Evolutionary conservation across 2,329 filamentous ascomycete species (phyloP), one percentile per base, ranked within the genome.

Genomic region (Fusarium sp.): DNA sequence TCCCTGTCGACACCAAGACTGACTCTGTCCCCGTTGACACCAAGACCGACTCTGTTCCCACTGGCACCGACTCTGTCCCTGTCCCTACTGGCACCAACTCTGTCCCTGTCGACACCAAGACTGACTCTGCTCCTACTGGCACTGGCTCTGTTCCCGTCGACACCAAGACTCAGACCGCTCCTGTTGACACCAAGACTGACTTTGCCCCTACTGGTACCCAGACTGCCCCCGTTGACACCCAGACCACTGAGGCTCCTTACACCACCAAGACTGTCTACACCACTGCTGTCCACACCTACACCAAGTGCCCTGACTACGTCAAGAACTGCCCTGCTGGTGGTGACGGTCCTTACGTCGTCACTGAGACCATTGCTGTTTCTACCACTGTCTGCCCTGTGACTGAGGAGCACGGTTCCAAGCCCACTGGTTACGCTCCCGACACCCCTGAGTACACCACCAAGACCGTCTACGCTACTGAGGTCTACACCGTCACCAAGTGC

Each of bases 301-400:
- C 78, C 10, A 52, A 71, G 34, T 79, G 78, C 67, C 73, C 77
- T 20, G 67, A 77, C 3, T 70, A 72, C 25, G 76, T 79, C 56
- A 75, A 74, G 16, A 59, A 75, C 59, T 80, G 78, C 72, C 78
- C 78, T 32, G 66, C 61, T 49, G 65, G 69, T 22, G 62, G 68
- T 32, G 25, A 70, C 45, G 63, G 70, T 30, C 70, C 69, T 60
- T 69, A 69, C 69, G 73, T 75, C 57, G 74, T 75, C 53, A 79
- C 76, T 10, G 70, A 77, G 69, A 79, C 78, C n/a, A 65, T 75
- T 29, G 71, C 78, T 24, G 56, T 78, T 49, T 81, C 78, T 40
- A 83, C 81, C 45, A 84, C 82, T 7, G 75, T 83, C 57, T 83
- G 82, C 78, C 82, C 83, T 13, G 78, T 83, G 53, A 77, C 75